phyloP scores from a whole-genome alignment of 1,139 yeast species.

The Candida tetrigidarum region DNA sequence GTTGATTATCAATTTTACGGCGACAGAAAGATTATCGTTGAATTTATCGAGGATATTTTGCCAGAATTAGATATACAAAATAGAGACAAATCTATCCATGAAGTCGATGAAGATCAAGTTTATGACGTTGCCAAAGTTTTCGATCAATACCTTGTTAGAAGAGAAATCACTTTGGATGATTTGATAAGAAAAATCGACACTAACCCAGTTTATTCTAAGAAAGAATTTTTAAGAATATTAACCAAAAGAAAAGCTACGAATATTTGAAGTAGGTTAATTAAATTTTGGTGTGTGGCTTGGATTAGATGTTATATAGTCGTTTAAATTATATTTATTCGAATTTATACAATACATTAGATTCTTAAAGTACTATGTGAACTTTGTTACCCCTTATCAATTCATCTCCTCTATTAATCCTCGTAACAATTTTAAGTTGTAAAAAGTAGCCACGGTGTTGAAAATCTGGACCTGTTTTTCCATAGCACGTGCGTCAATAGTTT shows the following conservation, averaged over 20 bases:
- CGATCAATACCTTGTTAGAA: slow-evolving; percentile 18
- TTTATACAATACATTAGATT: too few relatives aligned
- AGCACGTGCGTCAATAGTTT: slow-evolving; percentile 52
- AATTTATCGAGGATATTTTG: slow-evolving; percentile 17
- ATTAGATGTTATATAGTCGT: too few relatives aligned
- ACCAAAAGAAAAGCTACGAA: slow-evolving; percentile 11
- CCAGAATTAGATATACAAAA: slow-evolving; percentile 10
- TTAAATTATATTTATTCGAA: too few relatives aligned
- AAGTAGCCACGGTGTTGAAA: slow-evolving; percentile 62
- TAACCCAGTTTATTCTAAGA: slow-evolving; percentile 17
- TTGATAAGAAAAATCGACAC: slow-evolving; percentile 16
- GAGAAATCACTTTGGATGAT: slow-evolving; percentile 15
- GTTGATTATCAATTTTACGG: slow-evolving; percentile 16
- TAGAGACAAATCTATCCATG: slow-evolving; percentile 7
- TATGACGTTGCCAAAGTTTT: slow-evolving; percentile 18
- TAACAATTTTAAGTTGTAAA: slow-evolving; percentile 64
- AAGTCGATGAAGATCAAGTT: slow-evolving; percentile 11
- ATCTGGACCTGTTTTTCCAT: slow-evolving; percentile 50
- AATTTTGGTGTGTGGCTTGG: too few relatives aligned
- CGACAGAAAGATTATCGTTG: slow-evolving; percentile 15
- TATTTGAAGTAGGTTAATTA: too few relatives aligned
- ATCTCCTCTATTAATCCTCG: slow-evolving; percentile 47
- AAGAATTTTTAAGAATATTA: slow-evolving; percentile 18
- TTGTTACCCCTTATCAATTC: too few relatives aligned
- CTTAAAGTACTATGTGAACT: too few relatives aligned